A percentile compares a stretch with the other conserved stretches of the same genome.
Evolutionary conservation across 495 filamentous ascomycete genomes (phyloP).

Genomic region (Astrothelium macrocarpum): DNA sequence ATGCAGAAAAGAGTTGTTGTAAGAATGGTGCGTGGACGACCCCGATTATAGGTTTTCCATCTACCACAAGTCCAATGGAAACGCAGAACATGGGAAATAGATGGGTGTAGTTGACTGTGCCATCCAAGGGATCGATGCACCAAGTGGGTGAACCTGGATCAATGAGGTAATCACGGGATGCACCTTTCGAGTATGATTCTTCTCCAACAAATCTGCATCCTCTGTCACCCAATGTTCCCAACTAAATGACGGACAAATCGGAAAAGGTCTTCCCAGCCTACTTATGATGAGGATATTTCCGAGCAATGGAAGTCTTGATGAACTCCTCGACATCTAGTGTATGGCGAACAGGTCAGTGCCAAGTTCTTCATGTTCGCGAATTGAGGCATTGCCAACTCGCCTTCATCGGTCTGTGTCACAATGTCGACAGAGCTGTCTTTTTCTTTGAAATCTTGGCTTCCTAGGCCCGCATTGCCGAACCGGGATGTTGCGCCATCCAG

Average conservation of each 20-base stretch:
- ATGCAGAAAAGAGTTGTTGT: conserved; percentile 54
- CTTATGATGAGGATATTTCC: conserved; percentile 53
- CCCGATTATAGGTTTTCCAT: conserved; percentile 48
- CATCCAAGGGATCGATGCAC: conserved; percentile 61
- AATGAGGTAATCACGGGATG: conserved; percentile 52
- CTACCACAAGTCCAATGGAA: conserved; percentile 52
- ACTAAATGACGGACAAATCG: background rate
- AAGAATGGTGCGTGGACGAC: conserved; percentile 58
- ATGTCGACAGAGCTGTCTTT: conserved; percentile 64
- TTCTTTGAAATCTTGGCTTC: conserved; percentile 31
- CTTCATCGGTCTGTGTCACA: conserved; percentile 61
- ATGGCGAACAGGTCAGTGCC: background rate
- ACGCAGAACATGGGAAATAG: conserved; percentile 67
- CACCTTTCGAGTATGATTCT: conserved; percentile 54
- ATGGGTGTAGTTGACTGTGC: conserved; percentile 66
- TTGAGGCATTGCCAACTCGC: conserved; percentile 30
- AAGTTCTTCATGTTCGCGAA: background rate
- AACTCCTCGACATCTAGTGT: conserved; percentile 54
- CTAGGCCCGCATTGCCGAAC: conserved; percentile 31
- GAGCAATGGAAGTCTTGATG: conserved; percentile 45
- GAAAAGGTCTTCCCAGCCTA: conserved; percentile 25
- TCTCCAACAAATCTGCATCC: conserved; percentile 55
- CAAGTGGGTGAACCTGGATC: conserved; percentile 48
- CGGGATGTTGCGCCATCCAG: conserved; percentile 43
- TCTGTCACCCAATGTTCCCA: background rate